These are phyloP conservation scores for Paecilomyces niveus DNA, from an alignment of 2,329 filamentous ascomycete genomes.

Conservation along the genomic window DNA sequence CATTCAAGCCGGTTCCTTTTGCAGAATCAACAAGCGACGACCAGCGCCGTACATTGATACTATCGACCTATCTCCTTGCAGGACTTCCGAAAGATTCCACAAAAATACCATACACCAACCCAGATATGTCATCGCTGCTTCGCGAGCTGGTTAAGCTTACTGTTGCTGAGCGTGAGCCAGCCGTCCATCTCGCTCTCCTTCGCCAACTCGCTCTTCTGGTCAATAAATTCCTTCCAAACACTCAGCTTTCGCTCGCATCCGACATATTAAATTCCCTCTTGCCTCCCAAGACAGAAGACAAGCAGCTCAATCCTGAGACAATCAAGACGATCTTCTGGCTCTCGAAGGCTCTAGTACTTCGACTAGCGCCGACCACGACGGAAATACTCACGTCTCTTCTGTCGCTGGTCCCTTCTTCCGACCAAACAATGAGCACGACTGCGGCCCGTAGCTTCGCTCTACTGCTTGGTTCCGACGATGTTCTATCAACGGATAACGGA, in stretches of 20 bases:
- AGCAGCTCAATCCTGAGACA: conserved; percentile 27
- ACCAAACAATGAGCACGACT: conserved; percentile 41
- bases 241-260: conserved; percentile 23
- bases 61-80: conserved; percentile 52
- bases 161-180: conserved; percentile 20
- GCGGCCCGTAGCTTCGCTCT: conserved; percentile 53
- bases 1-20: conserved; percentile 30
- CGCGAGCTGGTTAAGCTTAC: conserved; percentile 29
- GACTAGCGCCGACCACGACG: conserved; percentile 42
- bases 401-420: conserved; percentile 35
- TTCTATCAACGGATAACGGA: conserved; percentile 54
- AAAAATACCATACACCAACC: conserved; percentile 22
- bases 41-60: conserved; percentile 43
- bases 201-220: conserved; percentile 35
- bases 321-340: conserved; percentile 55
- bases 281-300: conserved; percentile 9
- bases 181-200: conserved; percentile 33
- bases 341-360: conserved; percentile 53
- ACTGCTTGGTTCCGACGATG: conserved; percentile 54
- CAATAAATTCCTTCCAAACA: conserved; percentile 35
- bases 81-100: conserved; percentile 38
- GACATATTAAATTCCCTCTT: conserved; percentile 27
- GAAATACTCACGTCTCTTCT: conserved; percentile 47
- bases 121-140: conserved; percentile 27
- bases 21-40: conserved; percentile 21